Evolutionary conservation across 1,284 basidiomycete genomes (phyloP).

Genomic region (Grifola frondosa): DNA sequence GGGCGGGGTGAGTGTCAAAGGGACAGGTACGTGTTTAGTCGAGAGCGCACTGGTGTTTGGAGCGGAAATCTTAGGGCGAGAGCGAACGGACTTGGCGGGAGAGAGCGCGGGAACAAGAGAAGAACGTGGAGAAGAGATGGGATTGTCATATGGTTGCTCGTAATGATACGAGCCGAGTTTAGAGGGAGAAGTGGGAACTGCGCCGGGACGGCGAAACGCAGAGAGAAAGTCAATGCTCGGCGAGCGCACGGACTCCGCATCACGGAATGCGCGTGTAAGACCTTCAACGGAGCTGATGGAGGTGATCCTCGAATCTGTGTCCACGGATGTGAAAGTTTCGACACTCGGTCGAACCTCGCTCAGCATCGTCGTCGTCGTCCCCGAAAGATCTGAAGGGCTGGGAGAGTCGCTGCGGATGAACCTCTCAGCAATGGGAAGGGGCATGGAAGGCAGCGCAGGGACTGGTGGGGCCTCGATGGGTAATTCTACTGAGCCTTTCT

Average conservation of each 20-base stretch:
- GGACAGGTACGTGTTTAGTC: constrained; percentile 26
- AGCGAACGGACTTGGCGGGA: constrained; percentile 20
- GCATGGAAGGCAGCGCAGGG: constrained; percentile 32
- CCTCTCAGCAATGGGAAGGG: constrained; percentile 51
- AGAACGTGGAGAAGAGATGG: constrained; percentile 12
- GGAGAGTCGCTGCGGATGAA: constrained; percentile 40
- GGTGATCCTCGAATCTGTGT: constrained; percentile 10
- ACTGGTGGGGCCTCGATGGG: constrained; percentile 34
- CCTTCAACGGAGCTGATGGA: constrained; percentile 15
- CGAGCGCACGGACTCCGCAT: constrained; percentile 30
- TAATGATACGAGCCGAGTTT: constrained; percentile 8
- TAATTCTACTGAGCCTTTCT: constrained; percentile 23
- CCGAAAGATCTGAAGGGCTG: constrained; percentile 9
- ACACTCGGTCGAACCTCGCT: constrained; percentile 18
- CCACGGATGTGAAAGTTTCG: constrained; percentile 9
- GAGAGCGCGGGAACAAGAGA: constrained; percentile 15
- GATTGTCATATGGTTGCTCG: constrained; percentile 5
- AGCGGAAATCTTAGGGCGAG: constrained; percentile 28
- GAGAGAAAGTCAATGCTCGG: constrained; percentile 31
- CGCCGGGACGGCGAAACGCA: constrained; percentile 21
- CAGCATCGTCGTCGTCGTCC: constrained; percentile 22
- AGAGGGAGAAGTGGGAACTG: constrained; percentile 11
- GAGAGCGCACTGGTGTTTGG: constrained; percentile 28
- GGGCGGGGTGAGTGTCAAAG: constrained; percentile 27
- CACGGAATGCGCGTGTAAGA: constrained; percentile 29